Percentiles rank a stretch among this genome's conserved stretches.
These are phyloP conservation scores for Telopea speciosissima DNA, from an alignment of 177 flowering plant genomes.

Conservation along the genomic window DNA sequence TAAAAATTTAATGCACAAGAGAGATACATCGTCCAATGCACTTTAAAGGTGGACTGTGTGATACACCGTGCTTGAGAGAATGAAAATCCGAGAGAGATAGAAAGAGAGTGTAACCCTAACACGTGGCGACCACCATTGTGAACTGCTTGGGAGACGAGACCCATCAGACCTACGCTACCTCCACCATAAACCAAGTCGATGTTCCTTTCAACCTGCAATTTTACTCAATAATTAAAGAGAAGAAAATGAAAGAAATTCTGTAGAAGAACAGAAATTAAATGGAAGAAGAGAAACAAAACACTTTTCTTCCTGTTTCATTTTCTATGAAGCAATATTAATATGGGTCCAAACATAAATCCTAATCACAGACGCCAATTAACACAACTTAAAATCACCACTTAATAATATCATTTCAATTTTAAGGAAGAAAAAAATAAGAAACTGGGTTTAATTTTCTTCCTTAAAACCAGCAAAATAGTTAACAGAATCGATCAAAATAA, in stretches of 20 bases:
- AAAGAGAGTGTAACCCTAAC: constrained; percentile 1
- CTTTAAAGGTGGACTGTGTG: too few relatives aligned
- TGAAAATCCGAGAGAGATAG: not conserved
- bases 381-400: too few relatives aligned
- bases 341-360: too few relatives aligned
- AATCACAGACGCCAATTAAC: too few relatives aligned
- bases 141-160: constrained; percentile 9
- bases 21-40: too few relatives aligned
- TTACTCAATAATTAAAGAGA: not conserved
- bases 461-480: not conserved
- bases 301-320: not conserved
- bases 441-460: not conserved
- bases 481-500: not conserved
- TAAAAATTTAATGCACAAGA: too few relatives aligned
- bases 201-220: constrained; percentile 2
- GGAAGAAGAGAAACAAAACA: not conserved
- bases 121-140: constrained; percentile 7
- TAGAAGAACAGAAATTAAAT: not conserved
- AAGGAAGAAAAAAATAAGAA: not conserved
- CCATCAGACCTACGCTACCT: constrained; percentile 7
- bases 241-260: not conserved
- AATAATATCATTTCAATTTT: too few relatives aligned
- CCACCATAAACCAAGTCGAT: constrained; percentile 5
- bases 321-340: not conserved
- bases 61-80: too few relatives aligned